phyloP scores from a whole-genome alignment of 2,329 filamentous ascomycete genomes.

The Colletotrichum godetiae region DNA sequence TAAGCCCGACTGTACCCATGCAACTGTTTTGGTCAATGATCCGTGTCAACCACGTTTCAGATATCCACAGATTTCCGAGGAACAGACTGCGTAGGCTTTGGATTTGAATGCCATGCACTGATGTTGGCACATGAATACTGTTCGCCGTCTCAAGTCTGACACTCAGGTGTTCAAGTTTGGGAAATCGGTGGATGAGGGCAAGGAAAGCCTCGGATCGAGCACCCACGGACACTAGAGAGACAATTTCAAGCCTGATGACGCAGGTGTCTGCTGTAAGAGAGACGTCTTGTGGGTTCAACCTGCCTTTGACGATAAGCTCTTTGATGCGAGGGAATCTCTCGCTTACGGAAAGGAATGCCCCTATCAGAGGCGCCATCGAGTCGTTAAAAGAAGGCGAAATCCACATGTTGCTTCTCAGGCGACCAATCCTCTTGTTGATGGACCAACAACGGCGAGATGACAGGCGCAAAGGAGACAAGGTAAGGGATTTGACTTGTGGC shows the following conservation, averaged over 20 bases:
- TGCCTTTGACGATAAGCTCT: background rate
- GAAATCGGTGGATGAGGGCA: background rate
- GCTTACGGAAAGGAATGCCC: background rate
- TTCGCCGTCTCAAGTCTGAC: background rate
- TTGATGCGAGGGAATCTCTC: background rate
- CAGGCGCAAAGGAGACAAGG: background rate
- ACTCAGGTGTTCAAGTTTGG: background rate
- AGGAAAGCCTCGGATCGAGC: background rate
- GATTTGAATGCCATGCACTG: background rate
- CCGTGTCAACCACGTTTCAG: background rate
- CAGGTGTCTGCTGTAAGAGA: background rate
- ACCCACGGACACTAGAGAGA: background rate
- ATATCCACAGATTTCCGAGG: background rate
- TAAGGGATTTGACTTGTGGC: background rate
- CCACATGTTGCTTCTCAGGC: background rate
- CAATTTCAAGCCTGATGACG: background rate
- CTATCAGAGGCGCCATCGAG: background rate
- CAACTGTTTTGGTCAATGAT: background rate
- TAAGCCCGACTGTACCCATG: background rate
- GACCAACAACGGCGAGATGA: background rate
- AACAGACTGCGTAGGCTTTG: background rate
- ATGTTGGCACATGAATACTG: background rate
- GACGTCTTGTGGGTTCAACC: background rate
- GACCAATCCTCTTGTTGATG: background rate
- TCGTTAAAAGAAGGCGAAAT: slow-evolving; percentile 10